Evolutionary conservation across 495 filamentous ascomycete genomes (phyloP), one percentile per base, ranked within the genome.

Genomic region (Halenospora varia): DNA sequence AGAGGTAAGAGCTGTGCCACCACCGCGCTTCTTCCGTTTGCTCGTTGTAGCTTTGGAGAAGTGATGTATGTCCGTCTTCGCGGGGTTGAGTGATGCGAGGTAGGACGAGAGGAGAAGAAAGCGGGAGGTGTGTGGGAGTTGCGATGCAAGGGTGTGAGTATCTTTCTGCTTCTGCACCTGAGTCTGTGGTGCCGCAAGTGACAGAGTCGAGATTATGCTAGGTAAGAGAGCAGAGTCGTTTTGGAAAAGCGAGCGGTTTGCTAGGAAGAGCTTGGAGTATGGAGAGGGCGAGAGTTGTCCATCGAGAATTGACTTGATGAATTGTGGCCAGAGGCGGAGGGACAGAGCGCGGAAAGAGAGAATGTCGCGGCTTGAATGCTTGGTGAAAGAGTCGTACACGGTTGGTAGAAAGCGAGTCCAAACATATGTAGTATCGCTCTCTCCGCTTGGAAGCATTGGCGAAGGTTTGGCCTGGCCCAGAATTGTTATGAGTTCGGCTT

Each of bases 81-180:
- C 78, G 0, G 89, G 84, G 66, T 89, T 97, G 74, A 92, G 89
- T 2, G 92, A 96, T 57, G 93, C 90, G 3, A 98, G 82, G 71
- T 96, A 98, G 19, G 92, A 85, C 48, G 92, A 88, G 39, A 93
- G 81, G 13, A 98, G 80, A 55, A 97, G 82, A 40, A 90, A 75
- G 46, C 89, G 87, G 19, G 94, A 86, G 65, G 89, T 90, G 61
- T 89, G 88, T 10, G 92, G 90, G 22, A 97, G 79, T 24, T 80
- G 77, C 25, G 73, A 64, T 24, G 51, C 23, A 51, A 58, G 57
- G 50, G 17, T 50, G 25, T 47, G 24, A 18, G 22, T 54, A 59
- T 23, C 25, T 19, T 24, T 13, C 56, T 46, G 53, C 40, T 44
- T 19, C 53, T 65, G 44, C 56, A 60, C 48, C 49, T 48, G 29